Evolutionary conservation across 371 early-diverging fungal genomes (phyloP), one percentile per base, ranked within the genome.

Genomic region (Blakeslea trispora): DNA sequence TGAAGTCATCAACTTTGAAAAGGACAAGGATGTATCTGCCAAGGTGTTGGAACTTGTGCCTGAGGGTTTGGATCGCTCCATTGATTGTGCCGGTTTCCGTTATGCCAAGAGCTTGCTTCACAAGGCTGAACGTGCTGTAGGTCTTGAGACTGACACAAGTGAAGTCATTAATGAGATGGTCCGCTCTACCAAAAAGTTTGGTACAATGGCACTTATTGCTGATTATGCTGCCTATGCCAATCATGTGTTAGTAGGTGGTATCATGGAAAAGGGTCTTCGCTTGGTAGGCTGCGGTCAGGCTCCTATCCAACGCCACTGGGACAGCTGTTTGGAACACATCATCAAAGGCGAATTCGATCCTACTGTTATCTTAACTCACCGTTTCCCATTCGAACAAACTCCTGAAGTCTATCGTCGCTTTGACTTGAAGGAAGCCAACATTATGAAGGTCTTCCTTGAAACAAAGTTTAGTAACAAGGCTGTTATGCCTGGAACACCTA

Each of bases 181-280:
- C 24, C 66, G 72, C 18, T 55, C 66, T 39, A 63, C 63, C 45
- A 70, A 63, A 49, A 84, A 82, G 66, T 76, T 74, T 55, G 84
- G 84, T 10, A 79, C 66, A 14, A 63, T 81, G 28, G 55, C 63
- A 15, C 15, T 84, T 10, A 80, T 84, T 68, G 83, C 72, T 15
- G 84, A 80, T 28, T 57, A 57, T 50, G 57, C 57, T 43, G 50
- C 57, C 17, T 57, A 50, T 39, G 24, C 57, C 10, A 84, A 83
- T 61, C 81, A 81, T 42, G 64, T 86, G 48, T 61, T 72, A 51
- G 81, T 85, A 51, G 86, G 86, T 22, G 82, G 79, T 11, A 59
- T 84, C 22, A 84, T 86, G 86, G 83, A 83, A 62, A 84, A 85
- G 57, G 75, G 75, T 19, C 28, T 81, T n/a, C 72, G 77, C 18